A percentile compares a stretch with the other conserved stretches of the same genome.
Evolutionary conservation across 2,329 filamentous ascomycete species (phyloP).

Genomic region (Clonostachys rhizophaga): DNA sequence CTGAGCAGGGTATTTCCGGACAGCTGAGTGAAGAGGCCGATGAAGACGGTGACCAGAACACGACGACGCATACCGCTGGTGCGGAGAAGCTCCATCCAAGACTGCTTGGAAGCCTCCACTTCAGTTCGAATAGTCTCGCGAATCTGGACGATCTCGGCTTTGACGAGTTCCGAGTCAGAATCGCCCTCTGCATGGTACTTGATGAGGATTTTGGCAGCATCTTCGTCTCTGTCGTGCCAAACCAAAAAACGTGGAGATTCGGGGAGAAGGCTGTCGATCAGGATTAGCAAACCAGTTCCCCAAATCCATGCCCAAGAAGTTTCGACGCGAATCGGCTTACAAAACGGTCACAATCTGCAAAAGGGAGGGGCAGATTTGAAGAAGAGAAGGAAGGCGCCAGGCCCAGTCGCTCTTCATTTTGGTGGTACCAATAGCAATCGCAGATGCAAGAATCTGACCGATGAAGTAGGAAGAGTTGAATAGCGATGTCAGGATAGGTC

Average conservation of each 20-base stretch:
- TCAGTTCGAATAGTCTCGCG: constrained; percentile 37
- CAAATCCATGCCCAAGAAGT: too few species aligned
- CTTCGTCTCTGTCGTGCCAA: constrained; percentile 46
- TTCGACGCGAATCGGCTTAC: constrained; percentile 10
- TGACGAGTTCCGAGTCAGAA: constrained; percentile 42
- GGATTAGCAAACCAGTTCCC: too few species aligned
- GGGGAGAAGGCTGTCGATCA: constrained; percentile 40
- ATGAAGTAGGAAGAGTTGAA: constrained; percentile 57
- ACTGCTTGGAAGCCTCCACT: constrained; percentile 42
- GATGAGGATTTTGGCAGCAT: constrained; percentile 49
- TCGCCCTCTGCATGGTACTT: constrained; percentile 58
- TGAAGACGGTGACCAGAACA: constrained; percentile 41
- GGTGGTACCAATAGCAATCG: constrained; percentile 40
- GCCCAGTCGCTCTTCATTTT: constrained; percentile 18
- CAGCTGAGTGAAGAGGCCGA: constrained; percentile 48
- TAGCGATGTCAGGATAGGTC: constrained; percentile 50
- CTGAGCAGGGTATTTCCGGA: constrained; percentile 34
- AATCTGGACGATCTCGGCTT: constrained; percentile 52
- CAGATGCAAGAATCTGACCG: constrained; percentile 43
- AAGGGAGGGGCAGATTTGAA: constrained; percentile 34
- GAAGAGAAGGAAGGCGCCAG: constrained; percentile 33
- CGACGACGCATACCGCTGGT: constrained; percentile 39
- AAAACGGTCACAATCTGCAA: constrained; percentile 32
- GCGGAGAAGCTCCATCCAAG: constrained; percentile 54
- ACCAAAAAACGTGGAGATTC: constrained; percentile 60